phyloP scores from a whole-genome alignment of 208 protist genomes.

The Angomonas ambiguus region DNA sequence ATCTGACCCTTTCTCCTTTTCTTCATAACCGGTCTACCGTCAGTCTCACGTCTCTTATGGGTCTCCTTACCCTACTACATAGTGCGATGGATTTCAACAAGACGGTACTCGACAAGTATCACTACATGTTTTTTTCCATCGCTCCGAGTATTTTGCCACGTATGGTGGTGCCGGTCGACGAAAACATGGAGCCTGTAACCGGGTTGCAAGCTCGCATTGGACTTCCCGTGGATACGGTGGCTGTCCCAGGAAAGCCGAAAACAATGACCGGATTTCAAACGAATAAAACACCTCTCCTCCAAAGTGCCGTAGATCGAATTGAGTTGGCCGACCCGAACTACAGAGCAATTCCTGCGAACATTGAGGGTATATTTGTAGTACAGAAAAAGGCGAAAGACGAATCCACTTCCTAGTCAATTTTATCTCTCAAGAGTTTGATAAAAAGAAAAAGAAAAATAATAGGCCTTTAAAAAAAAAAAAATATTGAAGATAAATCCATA shows the following conservation, averaged over 20 bases:
- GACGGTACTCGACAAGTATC: conserved; percentile 91
- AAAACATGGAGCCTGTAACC: conserved; percentile 90
- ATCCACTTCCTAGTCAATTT: not conserved
- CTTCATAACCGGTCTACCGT: conserved; percentile 91
- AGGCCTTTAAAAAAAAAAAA: not conserved
- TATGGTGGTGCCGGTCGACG: conserved; percentile 97
- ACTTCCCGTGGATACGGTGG: conserved; percentile 95
- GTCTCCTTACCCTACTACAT: conserved; percentile 91
- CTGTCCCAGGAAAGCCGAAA: conserved; percentile 97
- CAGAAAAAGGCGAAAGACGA: conserved; percentile 49
- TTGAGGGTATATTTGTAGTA: conserved; percentile 88
- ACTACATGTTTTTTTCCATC: conserved; percentile 97
- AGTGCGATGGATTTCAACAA: conserved; percentile 90
- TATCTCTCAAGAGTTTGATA: conserved; percentile 3
- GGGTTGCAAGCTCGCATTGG: conserved; percentile 91
- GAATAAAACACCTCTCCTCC: conserved; percentile 98
- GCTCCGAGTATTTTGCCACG: conserved; percentile 92
- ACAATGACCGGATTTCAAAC: conserved; percentile 99
- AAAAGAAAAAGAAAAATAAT: not conserved
- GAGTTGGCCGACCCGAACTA: conserved; percentile 96
- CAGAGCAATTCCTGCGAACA: conserved; percentile 48
- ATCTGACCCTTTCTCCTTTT: conserved; percentile 95
- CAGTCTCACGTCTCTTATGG: conserved; percentile 84
- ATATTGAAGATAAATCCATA: conserved; percentile 3
- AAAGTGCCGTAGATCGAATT: conserved; percentile 94